Percentiles rank a stretch among this genome's conserved stretches.
Conservation (phyloP, 192 early-diverging fungal genomes). For the Linnemannia exigua region DNA sequence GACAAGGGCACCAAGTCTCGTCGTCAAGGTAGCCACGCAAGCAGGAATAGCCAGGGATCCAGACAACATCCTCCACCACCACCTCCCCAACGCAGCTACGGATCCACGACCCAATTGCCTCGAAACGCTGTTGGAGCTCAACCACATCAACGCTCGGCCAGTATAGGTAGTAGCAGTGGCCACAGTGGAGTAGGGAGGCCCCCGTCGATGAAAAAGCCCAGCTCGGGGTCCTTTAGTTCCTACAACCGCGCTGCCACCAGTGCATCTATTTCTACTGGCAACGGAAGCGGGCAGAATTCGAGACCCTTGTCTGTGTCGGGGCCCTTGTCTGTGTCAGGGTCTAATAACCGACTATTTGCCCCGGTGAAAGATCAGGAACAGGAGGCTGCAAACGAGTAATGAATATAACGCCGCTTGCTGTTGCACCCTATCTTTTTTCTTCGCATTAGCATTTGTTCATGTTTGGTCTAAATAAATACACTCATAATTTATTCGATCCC, state of each 20-base stretch:
- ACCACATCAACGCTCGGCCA: neutral
- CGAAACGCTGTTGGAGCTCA: neutral
- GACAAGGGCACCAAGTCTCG: neutral
- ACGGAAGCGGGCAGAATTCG: too few relatives aligned
- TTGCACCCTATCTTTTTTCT: too few relatives aligned
- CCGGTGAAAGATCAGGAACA: too few relatives aligned
- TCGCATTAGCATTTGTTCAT: too few relatives aligned
- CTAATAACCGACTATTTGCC: too few relatives aligned
- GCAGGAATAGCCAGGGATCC: neutral
- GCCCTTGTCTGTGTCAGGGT: too few relatives aligned
- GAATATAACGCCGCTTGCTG: too few relatives aligned
- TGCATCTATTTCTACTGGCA: too few relatives aligned
- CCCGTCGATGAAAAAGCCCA: neutral
- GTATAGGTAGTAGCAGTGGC: neutral
- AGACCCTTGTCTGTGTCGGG: too few relatives aligned
- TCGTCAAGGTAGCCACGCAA: constrained; percentile 5
- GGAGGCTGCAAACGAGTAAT: too few relatives aligned
- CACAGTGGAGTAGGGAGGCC: neutral
- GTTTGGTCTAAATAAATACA: too few relatives aligned
- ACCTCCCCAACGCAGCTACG: neutral
- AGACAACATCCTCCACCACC: neutral
- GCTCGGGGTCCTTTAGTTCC: neutral
- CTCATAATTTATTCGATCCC: too few relatives aligned
- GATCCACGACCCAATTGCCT: neutral
- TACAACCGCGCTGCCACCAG: neutral